These are phyloP conservation scores for Mortierella polycephala DNA, from an alignment of 371 early-diverging fungal species.

Conservation along the genomic window DNA sequence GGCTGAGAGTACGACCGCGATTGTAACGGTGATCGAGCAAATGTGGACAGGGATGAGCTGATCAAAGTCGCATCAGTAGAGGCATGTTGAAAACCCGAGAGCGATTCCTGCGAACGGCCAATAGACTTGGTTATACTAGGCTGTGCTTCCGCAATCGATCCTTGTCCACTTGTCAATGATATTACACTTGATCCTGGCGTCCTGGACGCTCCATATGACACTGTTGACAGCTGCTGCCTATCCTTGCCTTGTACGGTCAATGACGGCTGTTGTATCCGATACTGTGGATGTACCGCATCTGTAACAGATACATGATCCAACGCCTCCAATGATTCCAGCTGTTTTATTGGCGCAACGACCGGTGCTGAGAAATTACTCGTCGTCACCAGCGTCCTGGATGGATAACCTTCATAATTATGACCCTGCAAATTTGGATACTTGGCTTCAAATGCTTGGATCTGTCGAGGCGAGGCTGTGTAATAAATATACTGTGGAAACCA, in stretches of 20 bases:
- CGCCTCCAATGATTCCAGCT: too few relatives aligned
- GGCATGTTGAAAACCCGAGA: background rate
- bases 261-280: background rate
- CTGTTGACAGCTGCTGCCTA: too few relatives aligned
- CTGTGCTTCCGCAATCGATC: background rate
- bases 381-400: background rate
- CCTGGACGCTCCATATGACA: too few relatives aligned
- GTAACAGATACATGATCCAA: background rate
- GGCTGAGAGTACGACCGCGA: too few relatives aligned
- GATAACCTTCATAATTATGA: background rate
- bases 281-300: background rate
- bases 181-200: background rate
- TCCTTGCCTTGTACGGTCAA: background rate
- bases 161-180: background rate
- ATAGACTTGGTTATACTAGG: background rate
- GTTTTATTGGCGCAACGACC: background rate
- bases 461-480: conserved; percentile 15
- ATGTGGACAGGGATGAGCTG: background rate
- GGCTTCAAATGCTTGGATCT: conserved; percentile 11
- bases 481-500: conserved; percentile 23
- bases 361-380: background rate
- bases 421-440: conserved; percentile 10
- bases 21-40: too few relatives aligned
- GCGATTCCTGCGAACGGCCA: background rate
- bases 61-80: background rate